Conservation (phyloP, 2,329 filamentous ascomycete genomes). For the Stemphylium lycopersici region DNA sequence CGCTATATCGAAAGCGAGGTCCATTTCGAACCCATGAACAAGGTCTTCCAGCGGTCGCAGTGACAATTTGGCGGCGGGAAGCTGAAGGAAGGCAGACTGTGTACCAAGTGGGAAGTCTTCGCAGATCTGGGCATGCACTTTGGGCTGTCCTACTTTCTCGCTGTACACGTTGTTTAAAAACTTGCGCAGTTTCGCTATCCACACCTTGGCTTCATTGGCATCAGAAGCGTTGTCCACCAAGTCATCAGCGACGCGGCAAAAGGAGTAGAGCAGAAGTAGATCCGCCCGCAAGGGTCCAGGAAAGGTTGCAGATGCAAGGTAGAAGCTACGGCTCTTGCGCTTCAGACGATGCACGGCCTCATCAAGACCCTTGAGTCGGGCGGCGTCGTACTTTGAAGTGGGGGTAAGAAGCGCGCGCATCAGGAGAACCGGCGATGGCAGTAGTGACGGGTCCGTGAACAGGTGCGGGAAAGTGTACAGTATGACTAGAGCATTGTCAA, state of each 20-base stretch:
- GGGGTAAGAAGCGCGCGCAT: slow-evolving; percentile 60
- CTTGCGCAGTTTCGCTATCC: slow-evolving; percentile 63
- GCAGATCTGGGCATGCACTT: slow-evolving; percentile 46
- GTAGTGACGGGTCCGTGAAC: slow-evolving; percentile 59
- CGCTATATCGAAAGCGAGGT: slow-evolving; percentile 60
- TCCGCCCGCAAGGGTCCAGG: slow-evolving; percentile 71
- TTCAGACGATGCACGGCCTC: slow-evolving; percentile 65
- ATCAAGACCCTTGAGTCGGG: slow-evolving; percentile 62
- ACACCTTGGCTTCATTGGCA: slow-evolving; percentile 59
- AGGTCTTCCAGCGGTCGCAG: slow-evolving; percentile 67
- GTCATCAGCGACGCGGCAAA: slow-evolving; percentile 76
- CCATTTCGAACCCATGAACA: slow-evolving; percentile 71
- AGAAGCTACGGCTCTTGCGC: slow-evolving; percentile 75
- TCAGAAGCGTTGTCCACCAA: slow-evolving; percentile 69
- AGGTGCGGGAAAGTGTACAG: slow-evolving; percentile 66
- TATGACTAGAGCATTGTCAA: slow-evolving; percentile 72
- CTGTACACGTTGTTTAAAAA: slow-evolving; percentile 64
- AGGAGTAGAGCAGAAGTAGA: slow-evolving; percentile 72
- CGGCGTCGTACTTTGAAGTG: slow-evolving; percentile 60
- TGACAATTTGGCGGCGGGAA: slow-evolving; percentile 65
- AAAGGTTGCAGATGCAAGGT: slow-evolving; percentile 73
- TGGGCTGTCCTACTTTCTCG: slow-evolving; percentile 14
- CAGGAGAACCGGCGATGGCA: slow-evolving; percentile 58
- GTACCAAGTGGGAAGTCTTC: slow-evolving; percentile 60
- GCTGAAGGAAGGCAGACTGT: slow-evolving; percentile 62